A percentile compares a stretch with the other conserved stretches of the same genome.
These are phyloP conservation scores for Kluyveromyces marxianus DNA, from an alignment of 1,139 yeast species.

Conservation along the genomic window DNA sequence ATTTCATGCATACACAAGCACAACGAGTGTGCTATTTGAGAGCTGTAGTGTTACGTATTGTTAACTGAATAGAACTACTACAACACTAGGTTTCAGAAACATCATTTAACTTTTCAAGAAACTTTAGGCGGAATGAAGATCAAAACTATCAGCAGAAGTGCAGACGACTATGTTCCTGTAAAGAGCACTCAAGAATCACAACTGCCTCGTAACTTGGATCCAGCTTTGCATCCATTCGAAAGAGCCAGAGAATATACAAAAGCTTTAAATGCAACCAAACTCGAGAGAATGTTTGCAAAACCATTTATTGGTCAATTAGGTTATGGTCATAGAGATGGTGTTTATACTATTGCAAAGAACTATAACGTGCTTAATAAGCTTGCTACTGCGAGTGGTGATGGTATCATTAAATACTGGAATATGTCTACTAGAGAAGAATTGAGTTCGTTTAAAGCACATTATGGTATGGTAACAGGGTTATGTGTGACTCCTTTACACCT, in stretches of 20 bases:
- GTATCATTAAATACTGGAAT: constrained; percentile 91
- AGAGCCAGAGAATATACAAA: constrained; percentile 93
- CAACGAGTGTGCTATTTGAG: background rate
- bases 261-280: constrained; percentile 89
- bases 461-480: constrained; percentile 83
- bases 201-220: constrained; percentile 82
- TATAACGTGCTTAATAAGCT: constrained; percentile 59
- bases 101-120: background rate
- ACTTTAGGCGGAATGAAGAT: constrained; percentile 46
- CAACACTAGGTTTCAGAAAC: background rate
- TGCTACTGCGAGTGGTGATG: constrained; percentile 95
- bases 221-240: constrained; percentile 94
- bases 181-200: constrained; percentile 83
- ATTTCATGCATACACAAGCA: background rate
- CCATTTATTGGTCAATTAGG: constrained; percentile 96
- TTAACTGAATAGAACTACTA: background rate
- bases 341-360: constrained; percentile 82
- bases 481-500: constrained; percentile 41
- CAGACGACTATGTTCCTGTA: constrained; percentile 89
- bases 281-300: constrained; percentile 95
- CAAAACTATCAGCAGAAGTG: constrained; percentile 82
- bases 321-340: constrained; percentile 91
- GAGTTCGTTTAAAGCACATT: constrained; percentile 79
- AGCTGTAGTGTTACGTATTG: too few relatives aligned
- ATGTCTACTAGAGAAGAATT: constrained; percentile 63